These are phyloP conservation scores for Aspergillus texensis DNA, from an alignment of 2,329 filamentous ascomycete genomes.

Conservation along the genomic window DNA sequence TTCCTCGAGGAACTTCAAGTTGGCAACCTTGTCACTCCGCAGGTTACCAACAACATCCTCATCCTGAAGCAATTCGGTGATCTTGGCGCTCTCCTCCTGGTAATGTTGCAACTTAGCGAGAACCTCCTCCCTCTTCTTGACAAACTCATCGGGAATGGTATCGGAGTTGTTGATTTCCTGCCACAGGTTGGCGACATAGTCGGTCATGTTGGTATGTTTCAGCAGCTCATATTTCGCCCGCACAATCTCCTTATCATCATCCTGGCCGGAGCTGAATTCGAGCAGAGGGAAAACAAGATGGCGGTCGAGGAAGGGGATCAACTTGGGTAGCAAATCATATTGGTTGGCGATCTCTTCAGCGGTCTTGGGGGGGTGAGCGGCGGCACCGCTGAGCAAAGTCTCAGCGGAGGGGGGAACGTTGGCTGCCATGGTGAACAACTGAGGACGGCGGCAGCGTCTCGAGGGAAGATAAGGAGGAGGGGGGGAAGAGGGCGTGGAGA, in stretches of 20 bases:
- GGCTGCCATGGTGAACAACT: slow-evolving; percentile 53
- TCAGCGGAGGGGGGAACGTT: slow-evolving; percentile 53
- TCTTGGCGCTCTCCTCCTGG: slow-evolving; percentile 85
- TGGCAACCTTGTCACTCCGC: slow-evolving; percentile 95
- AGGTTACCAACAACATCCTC: slow-evolving; percentile 89
- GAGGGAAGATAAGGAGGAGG: slow-evolving; percentile 22
- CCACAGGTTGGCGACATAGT: slow-evolving; percentile 92
- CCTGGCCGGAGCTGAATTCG: slow-evolving; percentile 83
- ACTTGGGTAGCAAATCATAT: slow-evolving; percentile 81
- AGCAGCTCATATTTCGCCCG: slow-evolving; percentile 91
- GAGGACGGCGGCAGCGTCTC: slow-evolving; percentile 12
- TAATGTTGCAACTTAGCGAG: slow-evolving; percentile 79
- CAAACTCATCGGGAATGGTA: slow-evolving; percentile 80
- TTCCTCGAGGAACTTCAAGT: slow-evolving; percentile 97
- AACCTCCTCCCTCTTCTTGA: slow-evolving; percentile 86
- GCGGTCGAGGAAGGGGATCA: slow-evolving; percentile 90
- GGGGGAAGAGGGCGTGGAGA: slow-evolving; percentile 18
- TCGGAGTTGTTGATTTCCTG: slow-evolving; percentile 82
- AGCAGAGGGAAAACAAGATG: slow-evolving; percentile 96
- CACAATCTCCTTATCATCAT: slow-evolving; percentile 76
- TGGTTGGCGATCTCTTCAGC: slow-evolving; percentile 64
- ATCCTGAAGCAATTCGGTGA: slow-evolving; percentile 81
- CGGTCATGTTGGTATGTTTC: slow-evolving; percentile 98
- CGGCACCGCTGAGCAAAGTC: slow-evolving; percentile 52
- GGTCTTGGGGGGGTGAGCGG: slow-evolving; percentile 46